phyloP scores from a whole-genome alignment of 2,329 filamentous ascomycete genomes.

The Sordariomycetes sp. region DNA sequence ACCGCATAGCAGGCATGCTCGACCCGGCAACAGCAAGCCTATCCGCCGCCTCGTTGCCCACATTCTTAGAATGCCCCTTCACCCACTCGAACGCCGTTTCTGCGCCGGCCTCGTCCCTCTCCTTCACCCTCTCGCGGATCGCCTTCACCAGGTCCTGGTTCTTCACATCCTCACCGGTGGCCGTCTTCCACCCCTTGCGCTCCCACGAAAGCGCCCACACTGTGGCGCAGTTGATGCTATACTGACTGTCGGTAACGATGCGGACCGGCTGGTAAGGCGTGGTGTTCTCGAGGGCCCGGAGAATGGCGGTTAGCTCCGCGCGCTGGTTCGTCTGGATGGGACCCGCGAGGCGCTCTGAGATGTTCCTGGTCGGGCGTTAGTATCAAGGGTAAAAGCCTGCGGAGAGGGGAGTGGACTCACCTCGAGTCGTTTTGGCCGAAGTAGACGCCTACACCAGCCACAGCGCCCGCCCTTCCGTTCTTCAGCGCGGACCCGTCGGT shows the following conservation, averaged over 20 bases:
- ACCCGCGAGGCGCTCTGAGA: conserved; percentile 68
- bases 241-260: conserved; percentile 83
- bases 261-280: conserved; percentile 57
- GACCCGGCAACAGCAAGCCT: conserved; percentile 51
- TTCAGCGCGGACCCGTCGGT: conserved; percentile 52
- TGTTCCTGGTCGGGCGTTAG: conserved; percentile 29
- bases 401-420: conserved; percentile 18
- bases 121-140: conserved; percentile 60
- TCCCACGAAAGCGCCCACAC: conserved; percentile 75
- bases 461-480: conserved; percentile 45
- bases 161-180: conserved; percentile 60
- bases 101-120: conserved; percentile 48
- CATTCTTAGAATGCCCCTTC: conserved; percentile 67
- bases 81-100: conserved; percentile 75
- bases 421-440: conserved; percentile 47
- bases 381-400: not conserved
- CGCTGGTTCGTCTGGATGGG: conserved; percentile 84
- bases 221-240: conserved; percentile 81
- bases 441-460: conserved; percentile 52
- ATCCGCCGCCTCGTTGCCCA: conserved; percentile 76
- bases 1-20: conserved; percentile 11
- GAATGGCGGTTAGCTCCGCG: conserved; percentile 84
- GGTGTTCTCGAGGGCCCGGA: conserved; percentile 69
- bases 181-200: conserved; percentile 66
- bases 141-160: conserved; percentile 77